phyloP scores from a whole-genome alignment of 225 moss, liverwort and hornwort genomes.

The Neckera pumila region DNA sequence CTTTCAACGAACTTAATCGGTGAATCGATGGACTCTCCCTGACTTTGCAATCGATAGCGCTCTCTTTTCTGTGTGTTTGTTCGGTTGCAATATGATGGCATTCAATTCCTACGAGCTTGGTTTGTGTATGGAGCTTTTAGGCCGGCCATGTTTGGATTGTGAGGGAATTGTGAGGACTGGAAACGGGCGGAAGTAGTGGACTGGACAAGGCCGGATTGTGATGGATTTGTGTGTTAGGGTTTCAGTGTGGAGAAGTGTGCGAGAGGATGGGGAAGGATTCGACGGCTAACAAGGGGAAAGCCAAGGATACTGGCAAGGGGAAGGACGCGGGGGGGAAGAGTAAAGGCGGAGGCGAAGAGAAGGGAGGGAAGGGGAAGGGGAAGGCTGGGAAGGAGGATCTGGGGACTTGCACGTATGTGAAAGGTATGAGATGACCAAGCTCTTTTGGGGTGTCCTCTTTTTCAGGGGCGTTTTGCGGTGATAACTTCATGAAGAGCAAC shows the following conservation, averaged over 20 bases:
- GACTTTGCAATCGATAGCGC: neutral
- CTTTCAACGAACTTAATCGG: neutral
- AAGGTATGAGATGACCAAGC: slow-evolving; percentile 37
- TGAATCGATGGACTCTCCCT: neutral
- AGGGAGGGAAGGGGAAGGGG: slow-evolving; percentile 75
- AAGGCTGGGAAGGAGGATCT: slow-evolving; percentile 73
- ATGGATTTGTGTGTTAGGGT: neutral
- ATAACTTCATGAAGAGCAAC: neutral
- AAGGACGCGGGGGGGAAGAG: slow-evolving; percentile 57
- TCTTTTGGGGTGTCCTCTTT: neutral
- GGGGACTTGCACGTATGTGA: slow-evolving; percentile 96
- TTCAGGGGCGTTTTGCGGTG: neutral
- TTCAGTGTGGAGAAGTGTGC: neutral
- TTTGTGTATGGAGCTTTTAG: neutral
- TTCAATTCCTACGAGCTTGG: neutral
- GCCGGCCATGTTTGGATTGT: neutral
- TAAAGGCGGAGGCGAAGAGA: slow-evolving; percentile 50
- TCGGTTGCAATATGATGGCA: neutral
- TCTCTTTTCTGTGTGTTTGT: neutral
- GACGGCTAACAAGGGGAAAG: slow-evolving; percentile 64
- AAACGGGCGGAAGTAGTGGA: neutral
- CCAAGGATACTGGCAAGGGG: slow-evolving; percentile 53
- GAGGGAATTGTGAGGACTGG: neutral
- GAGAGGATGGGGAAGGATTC: slow-evolving; percentile 80
- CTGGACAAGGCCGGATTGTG: neutral